These are phyloP conservation scores for Pistacia vera DNA, from an alignment of 345 rosid genomes.

Conservation along the genomic window DNA sequence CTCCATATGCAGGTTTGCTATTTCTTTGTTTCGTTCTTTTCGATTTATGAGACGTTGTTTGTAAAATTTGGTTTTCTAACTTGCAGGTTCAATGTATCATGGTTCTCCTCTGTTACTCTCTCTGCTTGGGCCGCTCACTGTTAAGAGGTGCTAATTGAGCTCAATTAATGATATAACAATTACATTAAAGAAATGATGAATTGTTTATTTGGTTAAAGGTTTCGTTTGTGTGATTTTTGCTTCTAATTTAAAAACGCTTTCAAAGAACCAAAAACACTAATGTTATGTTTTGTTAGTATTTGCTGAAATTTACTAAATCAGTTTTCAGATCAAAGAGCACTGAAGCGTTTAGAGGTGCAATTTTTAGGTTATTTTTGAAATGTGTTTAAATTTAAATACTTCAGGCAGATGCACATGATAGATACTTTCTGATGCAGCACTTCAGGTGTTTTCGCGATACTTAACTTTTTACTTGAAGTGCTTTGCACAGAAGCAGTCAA, in stretches of 20 bases:
- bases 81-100: constrained; percentile 93
- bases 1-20: constrained; percentile 83
- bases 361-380: neutral
- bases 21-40: neutral
- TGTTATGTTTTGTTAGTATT: too few species aligned
- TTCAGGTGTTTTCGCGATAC: too few species aligned
- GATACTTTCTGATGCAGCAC: too few species aligned
- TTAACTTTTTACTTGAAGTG: too few species aligned
- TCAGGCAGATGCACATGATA: too few species aligned
- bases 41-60: neutral
- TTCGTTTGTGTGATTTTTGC: too few species aligned
- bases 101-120: constrained; percentile 89
- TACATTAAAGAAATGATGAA: neutral
- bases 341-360: too few species aligned
- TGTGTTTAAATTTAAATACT: too few species aligned
- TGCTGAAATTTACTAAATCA: neutral
- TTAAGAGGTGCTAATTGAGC: constrained; percentile 47
- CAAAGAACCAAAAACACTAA: neutral
- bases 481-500: too few species aligned
- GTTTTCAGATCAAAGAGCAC: too few species aligned
- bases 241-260: too few species aligned
- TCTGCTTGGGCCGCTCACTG: constrained; percentile 79
- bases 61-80: neutral
- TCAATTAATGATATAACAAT: neutral
- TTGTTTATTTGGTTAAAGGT: neutral